These are phyloP conservation scores for Geum urbanum DNA, from an alignment of 306 rosid species.

Conservation along the genomic window DNA sequence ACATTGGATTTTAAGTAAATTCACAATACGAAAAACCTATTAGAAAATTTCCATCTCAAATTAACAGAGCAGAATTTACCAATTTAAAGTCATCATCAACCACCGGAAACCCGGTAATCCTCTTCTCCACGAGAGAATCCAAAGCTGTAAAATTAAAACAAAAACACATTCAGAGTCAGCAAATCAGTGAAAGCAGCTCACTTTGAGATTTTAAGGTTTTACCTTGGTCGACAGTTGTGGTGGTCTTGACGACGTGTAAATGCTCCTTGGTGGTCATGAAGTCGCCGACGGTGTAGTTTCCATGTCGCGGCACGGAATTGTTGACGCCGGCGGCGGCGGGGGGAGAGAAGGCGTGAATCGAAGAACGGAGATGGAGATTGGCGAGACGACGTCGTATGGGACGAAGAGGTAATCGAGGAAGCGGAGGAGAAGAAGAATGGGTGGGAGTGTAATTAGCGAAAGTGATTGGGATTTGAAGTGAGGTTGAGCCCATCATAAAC, in stretches of 20 bases:
- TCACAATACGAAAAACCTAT: not conserved
- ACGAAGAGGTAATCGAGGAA: not conserved
- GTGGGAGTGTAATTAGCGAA: not conserved
- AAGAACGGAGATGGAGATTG: not conserved
- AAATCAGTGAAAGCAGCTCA: not conserved
- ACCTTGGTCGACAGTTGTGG: slow-evolving; percentile 88
- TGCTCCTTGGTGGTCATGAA: slow-evolving; percentile 75
- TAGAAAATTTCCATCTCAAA: not conserved
- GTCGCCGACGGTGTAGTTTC: slow-evolving; percentile 65
- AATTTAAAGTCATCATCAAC: slow-evolving; percentile 87
- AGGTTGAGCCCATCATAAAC: slow-evolving; percentile 22
- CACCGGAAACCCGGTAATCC: slow-evolving; percentile 93
- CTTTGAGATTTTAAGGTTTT: not conserved
- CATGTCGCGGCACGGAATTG: slow-evolving; percentile 41
- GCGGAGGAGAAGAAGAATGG: slow-evolving; percentile 4
- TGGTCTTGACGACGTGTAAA: slow-evolving; percentile 60
- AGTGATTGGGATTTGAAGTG: slow-evolving; percentile 13
- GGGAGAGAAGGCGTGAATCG: not conserved
- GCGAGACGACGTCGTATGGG: slow-evolving; percentile 13
- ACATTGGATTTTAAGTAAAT: no score
- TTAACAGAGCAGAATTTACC: slow-evolving; percentile 35
- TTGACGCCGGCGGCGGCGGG: slow-evolving; percentile 14
- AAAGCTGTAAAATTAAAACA: slow-evolving; percentile 76
- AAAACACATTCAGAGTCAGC: not conserved
- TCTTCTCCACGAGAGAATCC: slow-evolving; percentile 67